Percentiles rank a stretch among this genome's conserved stretches.
These are phyloP conservation scores for Botryotinia calthae DNA, from an alignment of 2,329 filamentous ascomycete genomes.

Conservation along the genomic window DNA sequence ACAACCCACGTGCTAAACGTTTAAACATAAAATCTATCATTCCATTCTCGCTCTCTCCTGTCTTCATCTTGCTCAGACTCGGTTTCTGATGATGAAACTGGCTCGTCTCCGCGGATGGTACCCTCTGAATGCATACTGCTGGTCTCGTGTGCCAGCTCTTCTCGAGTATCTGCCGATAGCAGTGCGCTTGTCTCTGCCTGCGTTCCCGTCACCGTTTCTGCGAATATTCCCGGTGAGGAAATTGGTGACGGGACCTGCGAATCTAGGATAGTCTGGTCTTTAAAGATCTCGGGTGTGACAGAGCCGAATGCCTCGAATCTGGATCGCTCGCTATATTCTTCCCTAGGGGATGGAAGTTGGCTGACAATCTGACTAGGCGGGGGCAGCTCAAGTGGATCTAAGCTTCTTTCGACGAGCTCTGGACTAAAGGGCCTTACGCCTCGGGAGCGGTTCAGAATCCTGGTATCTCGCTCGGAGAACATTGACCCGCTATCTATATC, in stretches of 20 bases:
- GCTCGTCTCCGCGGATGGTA: constrained; percentile 17
- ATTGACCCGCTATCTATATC: constrained; percentile 48
- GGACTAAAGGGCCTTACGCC: constrained; percentile 60
- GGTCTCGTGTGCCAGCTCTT: not conserved
- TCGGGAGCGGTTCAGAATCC: constrained; percentile 49
- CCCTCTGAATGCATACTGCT: constrained; percentile 14
- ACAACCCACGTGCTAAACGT: constrained; percentile 5
- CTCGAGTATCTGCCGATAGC: not conserved
- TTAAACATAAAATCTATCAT: constrained; percentile 18
- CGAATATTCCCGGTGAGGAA: not conserved
- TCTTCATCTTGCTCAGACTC: constrained; percentile 2
- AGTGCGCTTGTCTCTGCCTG: too few relatives aligned
- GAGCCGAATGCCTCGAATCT: constrained; percentile 3
- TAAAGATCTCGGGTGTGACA: constrained; percentile 11
- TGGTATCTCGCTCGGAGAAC: constrained; percentile 46
- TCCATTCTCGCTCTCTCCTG: not conserved
- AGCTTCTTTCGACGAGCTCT: constrained; percentile 33
- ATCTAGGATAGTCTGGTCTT: constrained; percentile 3
- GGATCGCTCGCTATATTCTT: constrained; percentile 9
- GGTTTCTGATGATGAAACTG: not conserved
- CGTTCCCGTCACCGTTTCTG: not conserved
- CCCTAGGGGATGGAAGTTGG: not conserved
- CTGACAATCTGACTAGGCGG: constrained; percentile 4
- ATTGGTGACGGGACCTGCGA: not conserved
- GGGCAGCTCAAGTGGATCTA: constrained; percentile 29